Percentiles rank a stretch among this genome's conserved stretches.
phyloP scores from a whole-genome alignment of 1,284 basidiomycete genomes.

The Puccinia horiana region DNA sequence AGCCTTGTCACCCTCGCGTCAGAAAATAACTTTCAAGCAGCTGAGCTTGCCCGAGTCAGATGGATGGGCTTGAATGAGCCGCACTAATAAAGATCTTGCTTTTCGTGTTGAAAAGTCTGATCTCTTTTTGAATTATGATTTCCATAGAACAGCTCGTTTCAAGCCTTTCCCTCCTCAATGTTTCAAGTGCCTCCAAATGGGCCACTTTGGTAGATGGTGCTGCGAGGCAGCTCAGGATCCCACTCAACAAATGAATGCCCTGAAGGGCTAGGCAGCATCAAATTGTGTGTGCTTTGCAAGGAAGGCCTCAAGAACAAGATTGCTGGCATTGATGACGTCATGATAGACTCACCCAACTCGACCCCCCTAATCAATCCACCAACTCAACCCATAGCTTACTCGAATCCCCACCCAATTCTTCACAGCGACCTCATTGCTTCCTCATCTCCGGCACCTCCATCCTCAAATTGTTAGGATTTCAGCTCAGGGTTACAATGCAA shows the following conservation, averaged over 20 bases:
- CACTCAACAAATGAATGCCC: not conserved
- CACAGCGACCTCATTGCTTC: too few relatives aligned
- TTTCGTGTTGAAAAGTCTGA: not conserved
- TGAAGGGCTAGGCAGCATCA: not conserved
- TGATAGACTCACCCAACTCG: too few relatives aligned
- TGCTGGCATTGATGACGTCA: not conserved
- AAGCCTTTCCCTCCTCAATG: not conserved
- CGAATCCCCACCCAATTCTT: too few relatives aligned
- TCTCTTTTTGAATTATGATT: not conserved
- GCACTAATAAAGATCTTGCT: not conserved
- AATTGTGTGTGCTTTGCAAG: not conserved
- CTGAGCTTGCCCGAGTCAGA: too few relatives aligned
- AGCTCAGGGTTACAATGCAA: too few relatives aligned
- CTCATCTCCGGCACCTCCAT: too few relatives aligned
- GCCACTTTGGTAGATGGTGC: constrained; percentile 2
- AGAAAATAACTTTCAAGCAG: too few relatives aligned
- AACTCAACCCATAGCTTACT: too few relatives aligned
- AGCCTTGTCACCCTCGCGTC: not conserved
- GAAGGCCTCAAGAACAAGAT: constrained; percentile 5
- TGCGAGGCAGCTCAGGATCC: not conserved
- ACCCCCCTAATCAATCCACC: too few relatives aligned
- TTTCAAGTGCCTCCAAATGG: not conserved
- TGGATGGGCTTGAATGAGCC: too few relatives aligned
- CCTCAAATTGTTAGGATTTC: too few relatives aligned
- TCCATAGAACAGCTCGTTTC: not conserved